These are phyloP conservation scores for Ascocoryne sarcoides DNA, from an alignment of 2,329 filamentous ascomycete species.

Conservation along the genomic window DNA sequence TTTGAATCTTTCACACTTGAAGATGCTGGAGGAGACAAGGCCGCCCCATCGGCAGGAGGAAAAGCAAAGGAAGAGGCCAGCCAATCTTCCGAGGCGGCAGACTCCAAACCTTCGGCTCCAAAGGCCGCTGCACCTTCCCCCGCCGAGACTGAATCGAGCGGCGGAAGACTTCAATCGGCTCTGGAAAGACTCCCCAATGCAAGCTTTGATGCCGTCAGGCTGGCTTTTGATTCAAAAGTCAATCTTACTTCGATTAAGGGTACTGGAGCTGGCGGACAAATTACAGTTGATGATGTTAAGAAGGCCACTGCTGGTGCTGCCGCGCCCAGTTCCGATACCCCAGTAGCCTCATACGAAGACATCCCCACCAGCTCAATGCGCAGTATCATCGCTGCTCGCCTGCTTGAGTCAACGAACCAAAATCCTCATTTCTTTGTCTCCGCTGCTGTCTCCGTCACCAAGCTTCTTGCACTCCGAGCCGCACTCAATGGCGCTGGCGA, in stretches of 20 bases:
- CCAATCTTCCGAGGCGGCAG: constrained; percentile 51
- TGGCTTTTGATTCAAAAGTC: constrained; percentile 79
- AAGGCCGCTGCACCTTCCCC: constrained; percentile 56
- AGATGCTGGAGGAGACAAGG: constrained; percentile 81
- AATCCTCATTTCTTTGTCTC: constrained; percentile 99
- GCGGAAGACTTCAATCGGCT: constrained; percentile 71
- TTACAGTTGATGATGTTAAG: constrained; percentile 90
- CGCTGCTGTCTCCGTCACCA: constrained; percentile 80
- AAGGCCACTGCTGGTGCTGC: constrained; percentile 55
- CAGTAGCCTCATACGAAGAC: constrained; percentile 68
- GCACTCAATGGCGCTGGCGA: constrained; percentile 83
- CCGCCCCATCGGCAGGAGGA: constrained; percentile 50
- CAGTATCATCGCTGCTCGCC: constrained; percentile 90
- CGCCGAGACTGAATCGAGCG: constrained; percentile 63
- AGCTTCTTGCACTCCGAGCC: constrained; percentile 92
- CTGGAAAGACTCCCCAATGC: constrained; percentile 75
- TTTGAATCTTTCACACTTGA: constrained; percentile 84
- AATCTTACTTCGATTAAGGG: constrained; percentile 75
- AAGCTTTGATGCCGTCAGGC: constrained; percentile 64
- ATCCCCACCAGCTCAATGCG: constrained; percentile 84
- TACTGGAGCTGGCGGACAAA: constrained; percentile 72
- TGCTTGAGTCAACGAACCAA: constrained; percentile 79
- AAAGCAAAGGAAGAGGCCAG: constrained; percentile 58
- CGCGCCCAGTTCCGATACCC: constrained; percentile 37
- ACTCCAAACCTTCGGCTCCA: constrained; percentile 45